A percentile compares a stretch with the other conserved stretches of the same genome.
These are phyloP conservation scores for Elsinoe fawcettii DNA, from an alignment of 2,329 filamentous ascomycete species.

Conservation along the genomic window DNA sequence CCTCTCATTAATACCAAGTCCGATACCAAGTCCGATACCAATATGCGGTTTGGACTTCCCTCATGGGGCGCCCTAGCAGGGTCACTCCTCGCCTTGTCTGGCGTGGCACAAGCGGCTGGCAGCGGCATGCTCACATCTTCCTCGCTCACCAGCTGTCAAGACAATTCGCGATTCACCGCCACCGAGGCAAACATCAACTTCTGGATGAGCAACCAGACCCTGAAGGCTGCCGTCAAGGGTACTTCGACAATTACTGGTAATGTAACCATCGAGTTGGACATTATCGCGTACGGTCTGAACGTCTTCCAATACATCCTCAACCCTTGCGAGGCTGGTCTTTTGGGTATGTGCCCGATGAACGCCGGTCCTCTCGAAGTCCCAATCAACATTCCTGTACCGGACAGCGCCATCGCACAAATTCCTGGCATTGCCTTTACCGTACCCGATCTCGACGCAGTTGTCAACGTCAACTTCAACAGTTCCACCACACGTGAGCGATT, in stretches of 20 bases:
- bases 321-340: conserved; percentile 59
- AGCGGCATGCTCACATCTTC: conserved; percentile 67
- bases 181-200: conserved; percentile 81
- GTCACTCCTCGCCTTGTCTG: conserved; percentile 29
- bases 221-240: conserved; percentile 68
- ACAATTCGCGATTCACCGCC: conserved; percentile 77
- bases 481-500: conserved; percentile 56
- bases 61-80: conserved; percentile 19
- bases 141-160: conserved; percentile 77
- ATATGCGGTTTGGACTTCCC: conserved; percentile 27
- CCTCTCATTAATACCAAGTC: conserved; percentile 3
- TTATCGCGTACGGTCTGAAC: conserved; percentile 75
- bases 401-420: conserved; percentile 54
- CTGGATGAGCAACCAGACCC: conserved; percentile 64
- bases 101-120: conserved; percentile 45
- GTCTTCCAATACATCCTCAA: conserved; percentile 61
- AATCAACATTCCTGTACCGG: conserved; percentile 57
- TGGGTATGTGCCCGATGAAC: conserved; percentile 84
- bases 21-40: neutral
- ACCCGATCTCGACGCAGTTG: conserved; percentile 81
- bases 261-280: conserved; percentile 66
- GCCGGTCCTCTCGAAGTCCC: conserved; percentile 71
- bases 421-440: conserved; percentile 83
- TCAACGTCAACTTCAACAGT: conserved; percentile 72
- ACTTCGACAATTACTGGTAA: conserved; percentile 77